Conservation (phyloP, 2,329 filamentous ascomycete species). For the Fusarium drepaniforme region DNA sequence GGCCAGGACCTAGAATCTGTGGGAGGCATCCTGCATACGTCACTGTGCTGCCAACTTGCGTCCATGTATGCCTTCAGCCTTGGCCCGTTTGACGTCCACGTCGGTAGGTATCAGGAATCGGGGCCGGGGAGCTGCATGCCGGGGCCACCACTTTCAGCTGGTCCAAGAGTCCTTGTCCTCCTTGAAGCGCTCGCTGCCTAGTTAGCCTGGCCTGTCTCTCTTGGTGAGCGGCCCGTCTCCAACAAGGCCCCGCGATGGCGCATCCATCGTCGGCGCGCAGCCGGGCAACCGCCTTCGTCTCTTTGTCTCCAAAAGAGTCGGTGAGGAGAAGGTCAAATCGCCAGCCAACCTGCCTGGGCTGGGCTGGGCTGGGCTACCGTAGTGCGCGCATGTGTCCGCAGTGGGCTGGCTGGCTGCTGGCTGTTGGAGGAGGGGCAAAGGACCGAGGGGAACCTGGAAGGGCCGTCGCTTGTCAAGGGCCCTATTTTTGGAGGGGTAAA, state of each 20-base stretch:
- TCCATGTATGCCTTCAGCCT: constrained; percentile 34
- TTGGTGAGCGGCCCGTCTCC: constrained; percentile 32
- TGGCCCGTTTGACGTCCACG: constrained; percentile 40
- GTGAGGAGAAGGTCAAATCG: constrained; percentile 35
- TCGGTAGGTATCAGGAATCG: constrained; percentile 28
- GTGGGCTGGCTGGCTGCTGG: constrained; percentile 24
- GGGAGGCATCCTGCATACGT: constrained; percentile 39
- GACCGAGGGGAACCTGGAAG: constrained; percentile 39
- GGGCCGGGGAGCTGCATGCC: constrained; percentile 28
- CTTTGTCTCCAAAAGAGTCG: constrained; percentile 39
- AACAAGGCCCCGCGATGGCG: constrained; percentile 34
- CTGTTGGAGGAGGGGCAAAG: constrained; percentile 12
- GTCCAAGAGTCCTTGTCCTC: constrained; percentile 8
- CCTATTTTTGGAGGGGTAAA: constrained; percentile 43
- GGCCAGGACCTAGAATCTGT: constrained; percentile 14
- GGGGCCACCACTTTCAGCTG: constrained; percentile 14
- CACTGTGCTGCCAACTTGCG: constrained; percentile 37
- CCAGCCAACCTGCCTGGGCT: constrained; percentile 29
- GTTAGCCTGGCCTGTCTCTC: constrained; percentile 18
- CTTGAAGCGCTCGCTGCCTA: constrained; percentile 3
- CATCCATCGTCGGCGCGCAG: constrained; percentile 35
- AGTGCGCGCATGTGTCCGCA: constrained; percentile 30
- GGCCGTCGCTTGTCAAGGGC: constrained; percentile 26
- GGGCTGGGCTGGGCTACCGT: constrained; percentile 20
- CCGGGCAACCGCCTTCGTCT: constrained; percentile 38